Percentiles rank a stretch among this genome's conserved stretches.
Conservation (phyloP, 2,329 filamentous ascomycete species). For the Ophiostoma populinum region DNA sequence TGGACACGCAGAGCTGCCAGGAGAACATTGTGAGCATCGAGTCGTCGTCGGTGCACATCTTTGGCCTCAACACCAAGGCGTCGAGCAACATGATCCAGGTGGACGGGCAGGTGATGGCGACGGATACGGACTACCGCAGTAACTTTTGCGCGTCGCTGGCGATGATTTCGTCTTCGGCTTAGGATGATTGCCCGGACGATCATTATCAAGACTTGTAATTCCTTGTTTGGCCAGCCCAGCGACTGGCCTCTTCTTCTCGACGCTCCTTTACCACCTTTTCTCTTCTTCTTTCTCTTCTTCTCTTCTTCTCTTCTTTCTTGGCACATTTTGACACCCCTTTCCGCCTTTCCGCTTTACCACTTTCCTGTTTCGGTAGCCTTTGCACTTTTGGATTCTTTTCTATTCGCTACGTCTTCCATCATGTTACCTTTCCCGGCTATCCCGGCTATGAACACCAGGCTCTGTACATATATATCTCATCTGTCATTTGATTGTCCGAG, state of each 20-base stretch:
- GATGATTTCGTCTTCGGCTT: slow-evolving; percentile 21
- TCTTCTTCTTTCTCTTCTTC: neutral
- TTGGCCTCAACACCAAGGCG: slow-evolving; percentile 58
- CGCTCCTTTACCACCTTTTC: neutral
- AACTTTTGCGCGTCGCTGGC: slow-evolving; percentile 47
- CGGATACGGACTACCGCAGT: slow-evolving; percentile 45
- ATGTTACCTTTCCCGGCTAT: too few relatives aligned
- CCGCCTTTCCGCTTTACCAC: too few relatives aligned
- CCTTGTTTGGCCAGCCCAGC: too few relatives aligned
- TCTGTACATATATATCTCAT: too few relatives aligned
- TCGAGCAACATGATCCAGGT: slow-evolving; percentile 55
- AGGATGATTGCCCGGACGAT: neutral
- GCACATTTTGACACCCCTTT: too few relatives aligned
- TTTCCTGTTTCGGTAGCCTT: too few relatives aligned
- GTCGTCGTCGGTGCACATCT: slow-evolving; percentile 38
- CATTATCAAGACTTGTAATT: neutral
- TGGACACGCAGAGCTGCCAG: slow-evolving; percentile 53
- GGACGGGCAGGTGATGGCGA: slow-evolving; percentile 33
- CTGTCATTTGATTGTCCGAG: too few relatives aligned
- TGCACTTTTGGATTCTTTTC: too few relatives aligned
- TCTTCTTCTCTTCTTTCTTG: neutral
- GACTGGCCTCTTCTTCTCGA: neutral
- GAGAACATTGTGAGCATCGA: slow-evolving; percentile 61
- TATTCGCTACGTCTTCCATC: too few relatives aligned
- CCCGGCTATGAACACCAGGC: too few relatives aligned